These are phyloP conservation scores for Candida ortonii DNA, from an alignment of 805 yeast species.

Conservation along the genomic window DNA sequence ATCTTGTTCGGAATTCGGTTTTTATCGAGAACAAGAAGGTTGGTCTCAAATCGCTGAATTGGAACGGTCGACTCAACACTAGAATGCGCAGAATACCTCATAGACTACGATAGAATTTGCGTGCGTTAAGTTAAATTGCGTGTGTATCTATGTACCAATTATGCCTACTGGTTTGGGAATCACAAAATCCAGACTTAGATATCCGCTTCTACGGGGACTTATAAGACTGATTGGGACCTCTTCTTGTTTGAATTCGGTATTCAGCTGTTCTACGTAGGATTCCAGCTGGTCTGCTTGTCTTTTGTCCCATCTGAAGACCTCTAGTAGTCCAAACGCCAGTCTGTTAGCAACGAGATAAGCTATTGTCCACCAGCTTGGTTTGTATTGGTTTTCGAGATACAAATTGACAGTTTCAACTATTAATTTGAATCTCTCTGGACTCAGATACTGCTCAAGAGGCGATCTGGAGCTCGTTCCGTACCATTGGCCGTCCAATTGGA, in stretches of 20 bases:
- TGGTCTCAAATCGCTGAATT: constrained; percentile 32
- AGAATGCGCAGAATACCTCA: constrained; percentile 31
- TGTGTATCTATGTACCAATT: neutral
- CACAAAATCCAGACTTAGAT: constrained; percentile 54
- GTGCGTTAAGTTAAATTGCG: neutral
- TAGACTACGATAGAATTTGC: constrained; percentile 15
- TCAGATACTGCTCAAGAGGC: constrained; percentile 42
- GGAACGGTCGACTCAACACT: constrained; percentile 35
- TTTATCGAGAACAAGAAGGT: constrained; percentile 26
- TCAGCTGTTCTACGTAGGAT: constrained; percentile 34
- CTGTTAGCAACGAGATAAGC: constrained; percentile 40
- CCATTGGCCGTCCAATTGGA: constrained; percentile 38
- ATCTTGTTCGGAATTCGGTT: constrained; percentile 24
- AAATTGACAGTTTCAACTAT: constrained; percentile 47
- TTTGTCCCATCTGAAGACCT: constrained; percentile 34
- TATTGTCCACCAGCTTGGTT: constrained; percentile 38
- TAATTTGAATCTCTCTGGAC: constrained; percentile 36
- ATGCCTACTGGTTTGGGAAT: constrained; percentile 40
- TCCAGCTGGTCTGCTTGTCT: constrained; percentile 41
- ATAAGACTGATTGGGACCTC: constrained; percentile 38
- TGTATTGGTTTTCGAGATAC: constrained; percentile 38
- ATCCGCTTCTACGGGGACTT: constrained; percentile 52
- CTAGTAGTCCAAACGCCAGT: constrained; percentile 41
- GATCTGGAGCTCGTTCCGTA: constrained; percentile 56
- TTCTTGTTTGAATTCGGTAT: constrained; percentile 23